Evolutionary conservation across 768 basidiomycete species (phyloP).

Genomic region (Boletus speciosus): DNA sequence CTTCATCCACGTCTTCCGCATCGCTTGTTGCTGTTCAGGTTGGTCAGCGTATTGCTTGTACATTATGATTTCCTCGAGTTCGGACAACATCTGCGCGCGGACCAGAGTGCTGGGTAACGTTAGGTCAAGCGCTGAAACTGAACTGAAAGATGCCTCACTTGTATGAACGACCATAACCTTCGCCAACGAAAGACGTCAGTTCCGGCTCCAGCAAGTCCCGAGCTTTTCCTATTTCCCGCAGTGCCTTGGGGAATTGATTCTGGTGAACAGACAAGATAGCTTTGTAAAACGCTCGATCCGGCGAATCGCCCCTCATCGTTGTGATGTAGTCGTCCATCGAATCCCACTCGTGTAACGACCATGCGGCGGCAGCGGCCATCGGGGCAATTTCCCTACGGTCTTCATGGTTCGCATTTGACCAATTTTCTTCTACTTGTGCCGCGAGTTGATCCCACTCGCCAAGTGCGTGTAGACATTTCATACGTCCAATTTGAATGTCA

Average conservation of each 20-base stretch:
- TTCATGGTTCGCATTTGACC: slow-evolving; percentile 79
- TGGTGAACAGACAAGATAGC: slow-evolving; percentile 96
- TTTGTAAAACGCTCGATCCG: slow-evolving; percentile 93
- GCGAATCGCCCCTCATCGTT: slow-evolving; percentile 89
- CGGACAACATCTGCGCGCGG: slow-evolving; percentile 96
- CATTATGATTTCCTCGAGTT: slow-evolving; percentile 94
- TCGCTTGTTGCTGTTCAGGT: slow-evolving; percentile 84
- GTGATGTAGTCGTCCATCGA: slow-evolving; percentile 96
- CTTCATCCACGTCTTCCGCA: slow-evolving; percentile 97
- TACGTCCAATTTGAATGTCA: slow-evolving; percentile 81
- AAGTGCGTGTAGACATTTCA: slow-evolving; percentile 94
- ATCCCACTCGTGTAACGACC: slow-evolving; percentile 97
- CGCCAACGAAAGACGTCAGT: slow-evolving; percentile 85
- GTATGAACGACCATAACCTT: slow-evolving; percentile 96
- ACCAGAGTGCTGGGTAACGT: slow-evolving; percentile 73
- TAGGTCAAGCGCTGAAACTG: slow-evolving; percentile 7
- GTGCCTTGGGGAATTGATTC: slow-evolving; percentile 90
- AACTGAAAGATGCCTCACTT: slow-evolving; percentile 55
- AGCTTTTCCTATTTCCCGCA: slow-evolving; percentile 86
- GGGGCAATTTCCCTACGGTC: slow-evolving; percentile 91
- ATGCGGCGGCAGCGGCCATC: slow-evolving; percentile 94
- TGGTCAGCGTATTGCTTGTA: slow-evolving; percentile 96
- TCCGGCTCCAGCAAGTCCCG: slow-evolving; percentile 91
- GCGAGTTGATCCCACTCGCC: slow-evolving; percentile 97
- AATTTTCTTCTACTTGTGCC: slow-evolving; percentile 80